phyloP scores from a whole-genome alignment of 495 filamentous ascomycete genomes.

The Penicillium tannophilum region DNA sequence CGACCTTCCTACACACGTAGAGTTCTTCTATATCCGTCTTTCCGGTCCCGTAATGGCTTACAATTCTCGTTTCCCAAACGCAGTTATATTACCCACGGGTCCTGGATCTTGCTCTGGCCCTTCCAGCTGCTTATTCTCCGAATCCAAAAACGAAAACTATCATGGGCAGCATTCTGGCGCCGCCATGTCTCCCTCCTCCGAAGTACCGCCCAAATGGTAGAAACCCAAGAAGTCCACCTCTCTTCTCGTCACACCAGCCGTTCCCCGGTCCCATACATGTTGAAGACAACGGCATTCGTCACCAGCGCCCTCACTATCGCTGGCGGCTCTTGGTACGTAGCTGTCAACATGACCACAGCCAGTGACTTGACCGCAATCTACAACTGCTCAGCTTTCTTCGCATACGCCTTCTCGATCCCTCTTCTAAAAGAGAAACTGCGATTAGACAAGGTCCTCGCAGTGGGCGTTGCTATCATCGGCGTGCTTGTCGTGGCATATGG shows the following conservation, averaged over 20 bases:
- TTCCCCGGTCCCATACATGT: constrained; percentile 71
- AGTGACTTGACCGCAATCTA: constrained; percentile 96
- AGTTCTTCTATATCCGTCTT: neutral
- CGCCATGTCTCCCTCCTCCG: constrained; percentile 72
- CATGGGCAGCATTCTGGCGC: constrained; percentile 88
- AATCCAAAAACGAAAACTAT: constrained; percentile 66
- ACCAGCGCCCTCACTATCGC: constrained; percentile 88
- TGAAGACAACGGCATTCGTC: constrained; percentile 75
- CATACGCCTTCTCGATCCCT: constrained; percentile 92
- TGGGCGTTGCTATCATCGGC: constrained; percentile 81
- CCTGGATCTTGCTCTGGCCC: constrained; percentile 88
- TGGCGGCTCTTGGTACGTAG: constrained; percentile 93
- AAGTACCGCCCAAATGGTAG: constrained; percentile 85
- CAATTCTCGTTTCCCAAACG: constrained; percentile 7
- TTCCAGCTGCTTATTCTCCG: constrained; percentile 78
- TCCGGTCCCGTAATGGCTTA: constrained; percentile 20
- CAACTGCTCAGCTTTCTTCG: constrained; percentile 98
- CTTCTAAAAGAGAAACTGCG: constrained; percentile 81
- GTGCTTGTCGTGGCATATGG: constrained; percentile 94
- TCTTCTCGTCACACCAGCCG: constrained; percentile 46
- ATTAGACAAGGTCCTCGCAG: constrained; percentile 78
- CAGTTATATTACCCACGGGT: constrained; percentile 90
- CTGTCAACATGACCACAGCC: constrained; percentile 88
- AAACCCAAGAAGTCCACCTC: constrained; percentile 64
- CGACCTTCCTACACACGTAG: neutral